Evolutionary conservation across 2,329 filamentous ascomycete species (phyloP).

Genomic region (Pyrenochaeta sp.): DNA sequence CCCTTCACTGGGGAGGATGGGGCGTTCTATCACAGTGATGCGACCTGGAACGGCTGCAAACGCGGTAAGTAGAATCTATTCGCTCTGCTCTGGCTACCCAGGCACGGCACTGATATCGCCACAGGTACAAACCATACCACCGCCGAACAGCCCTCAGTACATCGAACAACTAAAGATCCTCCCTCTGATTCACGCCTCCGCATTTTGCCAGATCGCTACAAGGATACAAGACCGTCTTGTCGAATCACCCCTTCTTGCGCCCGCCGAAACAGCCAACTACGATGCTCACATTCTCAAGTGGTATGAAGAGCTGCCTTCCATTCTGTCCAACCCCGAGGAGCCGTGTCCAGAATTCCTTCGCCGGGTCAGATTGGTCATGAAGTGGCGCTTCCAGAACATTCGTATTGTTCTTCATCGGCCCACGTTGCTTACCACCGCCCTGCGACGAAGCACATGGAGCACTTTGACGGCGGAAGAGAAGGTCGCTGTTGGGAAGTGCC

Average conservation of each 20-base stretch:
- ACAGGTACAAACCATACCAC: conserved; percentile 31
- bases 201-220: conserved; percentile 81
- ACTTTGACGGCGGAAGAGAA: conserved; percentile 69
- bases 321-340: conserved; percentile 58
- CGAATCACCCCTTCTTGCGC: conserved; percentile 71
- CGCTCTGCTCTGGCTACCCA: neutral
- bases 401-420: conserved; percentile 79
- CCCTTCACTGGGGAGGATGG: conserved; percentile 51
- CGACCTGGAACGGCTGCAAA: conserved; percentile 45
- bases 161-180: conserved; percentile 70
- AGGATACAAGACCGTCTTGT: conserved; percentile 79
- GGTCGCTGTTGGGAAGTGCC: conserved; percentile 72
- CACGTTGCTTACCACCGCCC: conserved; percentile 71
- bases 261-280: conserved; percentile 71
- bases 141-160: conserved; percentile 46
- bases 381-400: conserved; percentile 82
- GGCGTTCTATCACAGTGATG: conserved; percentile 49
- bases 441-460: conserved; percentile 60
- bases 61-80: conserved; percentile 30
- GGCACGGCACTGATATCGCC: conserved; percentile 6
- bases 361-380: conserved; percentile 77
- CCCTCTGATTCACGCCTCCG: conserved; percentile 77
- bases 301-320: conserved; percentile 72
- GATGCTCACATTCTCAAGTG: conserved; percentile 75
- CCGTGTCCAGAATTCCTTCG: conserved; percentile 75